These are phyloP conservation scores for Apiospora hydei DNA, from an alignment of 2,329 filamentous ascomycete genomes.

Conservation along the genomic window DNA sequence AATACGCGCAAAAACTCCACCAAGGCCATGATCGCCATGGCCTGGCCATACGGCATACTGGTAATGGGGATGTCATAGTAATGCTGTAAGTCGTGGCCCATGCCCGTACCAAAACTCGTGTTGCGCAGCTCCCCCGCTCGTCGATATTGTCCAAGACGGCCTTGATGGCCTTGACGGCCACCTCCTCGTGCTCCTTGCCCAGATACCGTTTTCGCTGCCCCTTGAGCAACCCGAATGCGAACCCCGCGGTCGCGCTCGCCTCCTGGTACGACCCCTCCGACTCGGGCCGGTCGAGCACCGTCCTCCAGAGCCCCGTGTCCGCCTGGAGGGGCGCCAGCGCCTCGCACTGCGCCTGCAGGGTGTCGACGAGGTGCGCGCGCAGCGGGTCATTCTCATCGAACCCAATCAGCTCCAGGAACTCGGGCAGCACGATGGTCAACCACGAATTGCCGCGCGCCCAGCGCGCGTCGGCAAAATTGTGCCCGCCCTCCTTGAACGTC, in stretches of 20 bases:
- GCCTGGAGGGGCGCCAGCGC: slow-evolving; percentile 69
- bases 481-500: slow-evolving; percentile 74
- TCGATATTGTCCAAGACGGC: slow-evolving; percentile 73
- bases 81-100: slow-evolving; percentile 77
- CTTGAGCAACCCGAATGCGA: slow-evolving; percentile 82
- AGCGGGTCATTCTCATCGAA: slow-evolving; percentile 66
- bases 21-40: slow-evolving; percentile 84
- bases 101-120: slow-evolving; percentile 80
- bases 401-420: slow-evolving; percentile 77
- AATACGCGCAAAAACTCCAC: slow-evolving; percentile 75
- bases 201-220: slow-evolving; percentile 75
- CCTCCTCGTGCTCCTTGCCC: slow-evolving; percentile 63
- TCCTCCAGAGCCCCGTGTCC: slow-evolving; percentile 73
- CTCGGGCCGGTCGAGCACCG: slow-evolving; percentile 72
- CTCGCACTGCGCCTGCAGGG: slow-evolving; percentile 72
- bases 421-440: slow-evolving; percentile 84
- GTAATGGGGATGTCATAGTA: slow-evolving; percentile 80
- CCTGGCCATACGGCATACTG: slow-evolving; percentile 85
- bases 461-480: slow-evolving; percentile 65
- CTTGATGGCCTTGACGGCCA: slow-evolving; percentile 70
- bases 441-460: slow-evolving; percentile 73
- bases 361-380: slow-evolving; percentile 64
- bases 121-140: slow-evolving; percentile 73
- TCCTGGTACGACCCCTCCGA: slow-evolving; percentile 76
- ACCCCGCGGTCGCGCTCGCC: slow-evolving; percentile 80